Evolutionary conservation across 805 yeast species (phyloP).

Genomic region (Lachancea nothofagi): DNA sequence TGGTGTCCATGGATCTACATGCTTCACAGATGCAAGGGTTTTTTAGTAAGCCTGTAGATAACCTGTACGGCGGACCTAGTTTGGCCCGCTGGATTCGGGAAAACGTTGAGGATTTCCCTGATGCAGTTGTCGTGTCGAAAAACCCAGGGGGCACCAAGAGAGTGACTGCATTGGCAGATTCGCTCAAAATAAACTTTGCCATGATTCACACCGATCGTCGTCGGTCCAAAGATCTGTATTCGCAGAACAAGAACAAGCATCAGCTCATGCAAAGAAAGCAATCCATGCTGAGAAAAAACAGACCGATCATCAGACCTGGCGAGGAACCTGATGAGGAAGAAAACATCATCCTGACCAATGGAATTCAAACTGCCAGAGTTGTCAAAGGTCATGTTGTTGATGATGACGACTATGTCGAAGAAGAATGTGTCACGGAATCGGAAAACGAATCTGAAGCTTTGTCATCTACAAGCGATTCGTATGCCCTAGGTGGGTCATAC

Average conservation of each 20-base stretch:
- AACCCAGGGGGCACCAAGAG: slow-evolving; percentile 99
- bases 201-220: slow-evolving; percentile 98
- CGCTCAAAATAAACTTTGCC: slow-evolving; percentile 91
- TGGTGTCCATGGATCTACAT: slow-evolving; percentile 90
- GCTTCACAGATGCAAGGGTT: slow-evolving; percentile 99
- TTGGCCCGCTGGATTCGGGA: slow-evolving; percentile 93
- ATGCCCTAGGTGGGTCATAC: slow-evolving; percentile 74
- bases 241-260: slow-evolving; percentile 37
- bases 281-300: slow-evolving; percentile 42
- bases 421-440: slow-evolving; percentile 27
- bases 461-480: slow-evolving; percentile 32
- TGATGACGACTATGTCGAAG: slow-evolving; percentile 47
- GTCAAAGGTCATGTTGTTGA: slow-evolving; percentile 96
- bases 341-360: slow-evolving; percentile 64
- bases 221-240: slow-evolving; percentile 62
- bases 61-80: slow-evolving; percentile 93
- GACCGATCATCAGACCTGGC: slow-evolving; percentile 37
- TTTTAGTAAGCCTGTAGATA: slow-evolving; percentile 95
- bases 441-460: slow-evolving; percentile 21
- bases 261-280: slow-evolving; percentile 40
- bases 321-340: slow-evolving; percentile 53
- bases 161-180: slow-evolving; percentile 96
- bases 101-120: slow-evolving; percentile 76
- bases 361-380: slow-evolving; percentile 91
- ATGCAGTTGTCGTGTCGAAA: slow-evolving; percentile 95